Percentiles rank a stretch among this genome's conserved stretches.
These are phyloP conservation scores for Neophaeococcomyces aloes DNA, from an alignment of 2,329 filamentous ascomycete genomes.

Conservation along the genomic window DNA sequence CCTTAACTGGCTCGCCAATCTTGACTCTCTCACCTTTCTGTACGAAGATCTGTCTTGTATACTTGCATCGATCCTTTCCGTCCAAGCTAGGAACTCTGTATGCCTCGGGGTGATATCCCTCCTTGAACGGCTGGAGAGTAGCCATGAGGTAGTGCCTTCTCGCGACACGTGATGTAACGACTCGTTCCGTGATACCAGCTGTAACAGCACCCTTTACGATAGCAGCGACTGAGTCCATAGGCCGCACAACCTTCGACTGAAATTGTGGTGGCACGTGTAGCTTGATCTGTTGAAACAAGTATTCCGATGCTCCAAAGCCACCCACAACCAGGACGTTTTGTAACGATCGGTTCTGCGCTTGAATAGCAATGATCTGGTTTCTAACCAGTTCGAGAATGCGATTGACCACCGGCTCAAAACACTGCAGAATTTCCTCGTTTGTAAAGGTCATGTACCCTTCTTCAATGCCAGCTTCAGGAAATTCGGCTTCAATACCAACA, in stretches of 20 bases:
- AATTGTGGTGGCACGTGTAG: slow-evolving; percentile 96
- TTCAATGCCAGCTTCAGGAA: slow-evolving; percentile 93
- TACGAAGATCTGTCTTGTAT: slow-evolving; percentile 95
- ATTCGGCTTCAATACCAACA: slow-evolving; percentile 96
- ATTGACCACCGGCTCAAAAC: slow-evolving; percentile 97
- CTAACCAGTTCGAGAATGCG: slow-evolving; percentile 89
- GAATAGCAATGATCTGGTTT: slow-evolving; percentile 98
- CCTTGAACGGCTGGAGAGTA: slow-evolving; percentile 95
- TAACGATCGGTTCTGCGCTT: slow-evolving; percentile 85
- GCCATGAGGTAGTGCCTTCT: slow-evolving; percentile 98
- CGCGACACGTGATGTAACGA: slow-evolving; percentile 93
- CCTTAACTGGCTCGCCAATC: slow-evolving; percentile 97
- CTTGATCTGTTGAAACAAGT: slow-evolving; percentile 99
- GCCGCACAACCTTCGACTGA: slow-evolving; percentile 93
- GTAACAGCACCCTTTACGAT: slow-evolving; percentile 98
- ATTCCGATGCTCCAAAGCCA: slow-evolving; percentile 96
- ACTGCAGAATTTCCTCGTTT: slow-evolving; percentile 97
- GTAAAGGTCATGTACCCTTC: slow-evolving; percentile 99
- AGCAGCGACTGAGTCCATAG: slow-evolving; percentile 96
- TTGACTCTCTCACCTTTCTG: slow-evolving; percentile 98
- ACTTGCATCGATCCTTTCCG: slow-evolving; percentile 96
- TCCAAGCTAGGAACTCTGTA: slow-evolving; percentile 95
- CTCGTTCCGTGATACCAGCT: slow-evolving; percentile 91
- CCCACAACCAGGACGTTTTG: slow-evolving; percentile 96
- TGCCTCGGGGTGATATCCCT: slow-evolving; percentile 94